phyloP scores from a whole-genome alignment of 306 rosid genomes.

The Rubus idaeus region DNA sequence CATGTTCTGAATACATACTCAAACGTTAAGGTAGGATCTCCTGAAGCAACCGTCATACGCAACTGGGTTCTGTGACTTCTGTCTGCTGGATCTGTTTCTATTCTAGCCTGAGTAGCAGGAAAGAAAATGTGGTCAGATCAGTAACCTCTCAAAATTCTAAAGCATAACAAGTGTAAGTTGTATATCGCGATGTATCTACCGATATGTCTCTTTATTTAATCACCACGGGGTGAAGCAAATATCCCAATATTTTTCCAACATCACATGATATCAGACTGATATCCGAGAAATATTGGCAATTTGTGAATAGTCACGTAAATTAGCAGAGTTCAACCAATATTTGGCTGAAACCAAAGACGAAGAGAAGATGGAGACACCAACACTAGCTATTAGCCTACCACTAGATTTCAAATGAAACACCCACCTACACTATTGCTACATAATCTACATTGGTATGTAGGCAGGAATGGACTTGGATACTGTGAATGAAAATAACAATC shows the following conservation, averaged over 20 bases:
- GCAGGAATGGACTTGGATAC: background rate
- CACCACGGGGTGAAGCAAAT: background rate
- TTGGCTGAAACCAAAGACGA: background rate
- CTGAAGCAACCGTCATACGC: constrained; percentile 96
- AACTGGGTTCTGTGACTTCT: constrained; percentile 97
- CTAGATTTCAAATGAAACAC: background rate
- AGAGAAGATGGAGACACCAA: background rate
- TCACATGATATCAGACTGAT: background rate
- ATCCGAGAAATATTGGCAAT: background rate
- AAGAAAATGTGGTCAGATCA: constrained; percentile 20
- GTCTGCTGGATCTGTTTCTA: constrained; percentile 99
- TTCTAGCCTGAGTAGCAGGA: constrained; percentile 57
- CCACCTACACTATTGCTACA: background rate
- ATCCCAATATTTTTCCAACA: background rate
- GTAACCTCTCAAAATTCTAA: background rate
- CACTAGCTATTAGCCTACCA: background rate
- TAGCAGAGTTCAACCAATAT: background rate
- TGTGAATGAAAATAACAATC: background rate
- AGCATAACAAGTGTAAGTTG: background rate
- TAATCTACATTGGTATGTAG: background rate
- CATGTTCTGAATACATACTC: constrained; percentile 58
- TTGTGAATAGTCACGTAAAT: background rate
- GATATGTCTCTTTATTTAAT: background rate
- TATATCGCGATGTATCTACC: background rate
- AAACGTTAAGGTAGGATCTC: constrained; percentile 80